Percentiles rank a stretch among this genome's conserved stretches.
Evolutionary conservation across 768 basidiomycete genomes (phyloP).

Genomic region (Multifurca ochricompacta): DNA sequence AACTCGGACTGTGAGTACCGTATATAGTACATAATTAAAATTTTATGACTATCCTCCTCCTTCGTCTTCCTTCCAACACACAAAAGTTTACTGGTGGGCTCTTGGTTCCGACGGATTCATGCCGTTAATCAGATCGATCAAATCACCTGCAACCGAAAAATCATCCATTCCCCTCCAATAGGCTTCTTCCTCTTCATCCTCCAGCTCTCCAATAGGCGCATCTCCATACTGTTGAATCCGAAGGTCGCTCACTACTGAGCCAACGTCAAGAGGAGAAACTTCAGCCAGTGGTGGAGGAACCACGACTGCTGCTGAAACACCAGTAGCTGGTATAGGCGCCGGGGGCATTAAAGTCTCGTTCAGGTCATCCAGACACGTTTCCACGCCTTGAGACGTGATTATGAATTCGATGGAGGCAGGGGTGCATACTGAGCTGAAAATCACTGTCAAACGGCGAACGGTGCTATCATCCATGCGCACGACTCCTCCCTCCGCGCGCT

Average conservation of each 20-base stretch:
- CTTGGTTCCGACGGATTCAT: neutral
- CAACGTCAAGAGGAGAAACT: constrained; percentile 16
- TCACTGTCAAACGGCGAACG: constrained; percentile 63
- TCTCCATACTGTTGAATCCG: neutral
- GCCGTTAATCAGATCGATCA: neutral
- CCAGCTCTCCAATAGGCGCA: neutral
- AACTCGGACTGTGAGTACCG: no score
- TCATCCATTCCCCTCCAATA: constrained; percentile 21
- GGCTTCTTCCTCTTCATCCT: constrained; percentile 18
- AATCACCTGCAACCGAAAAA: neutral
- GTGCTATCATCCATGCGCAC: constrained; percentile 37
- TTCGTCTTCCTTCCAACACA: neutral
- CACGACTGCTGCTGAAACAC: neutral
- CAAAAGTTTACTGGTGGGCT: neutral
- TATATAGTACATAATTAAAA: neutral
- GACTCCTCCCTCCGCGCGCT: constrained; percentile 20
- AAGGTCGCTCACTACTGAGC: constrained; percentile 9
- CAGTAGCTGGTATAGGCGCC: neutral
- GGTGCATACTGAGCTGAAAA: constrained; percentile 62
- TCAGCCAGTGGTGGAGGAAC: constrained; percentile 9
- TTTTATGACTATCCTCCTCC: neutral
- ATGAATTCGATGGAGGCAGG: constrained; percentile 69
- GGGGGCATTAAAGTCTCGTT: neutral
- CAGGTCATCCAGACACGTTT: neutral
- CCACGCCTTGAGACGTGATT: constrained; percentile 54